Percentiles rank a stretch among this genome's conserved stretches.
These are phyloP conservation scores for Trichosporon sp. DNA, from an alignment of 1,284 basidiomycete species.

Conservation along the genomic window DNA sequence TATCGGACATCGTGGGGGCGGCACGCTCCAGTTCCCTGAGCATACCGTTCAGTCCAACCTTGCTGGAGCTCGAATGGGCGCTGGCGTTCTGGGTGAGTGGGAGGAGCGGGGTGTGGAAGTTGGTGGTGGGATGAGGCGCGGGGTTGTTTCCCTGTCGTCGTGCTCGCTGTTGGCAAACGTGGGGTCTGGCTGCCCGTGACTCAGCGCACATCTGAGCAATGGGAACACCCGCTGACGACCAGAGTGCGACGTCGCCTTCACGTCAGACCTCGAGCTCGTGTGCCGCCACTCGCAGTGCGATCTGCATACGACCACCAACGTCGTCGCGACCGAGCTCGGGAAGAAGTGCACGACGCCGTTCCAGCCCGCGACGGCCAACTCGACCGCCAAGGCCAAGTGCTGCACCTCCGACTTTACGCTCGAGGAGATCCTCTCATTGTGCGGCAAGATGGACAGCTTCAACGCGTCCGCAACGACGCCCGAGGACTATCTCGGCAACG, in stretches of 20 bases:
- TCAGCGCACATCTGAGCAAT: too few relatives aligned
- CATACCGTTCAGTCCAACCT: slow-evolving; percentile 32
- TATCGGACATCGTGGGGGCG: slow-evolving; percentile 34
- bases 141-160: too few relatives aligned
- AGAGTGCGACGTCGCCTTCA: slow-evolving; percentile 36
- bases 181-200: too few relatives aligned
- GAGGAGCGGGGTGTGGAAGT: too few relatives aligned
- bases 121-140: too few relatives aligned
- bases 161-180: too few relatives aligned
- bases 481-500: slow-evolving; percentile 29
- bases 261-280: slow-evolving; percentile 33
- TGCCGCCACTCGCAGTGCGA: slow-evolving; percentile 37
- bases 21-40: slow-evolving; percentile 36
- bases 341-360: slow-evolving; percentile 33
- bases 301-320: slow-evolving; percentile 36
- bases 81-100: slow-evolving; percentile 29
- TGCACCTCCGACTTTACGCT: slow-evolving; percentile 36
- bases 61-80: slow-evolving; percentile 34
- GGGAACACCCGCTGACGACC: neutral
- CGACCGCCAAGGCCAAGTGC: slow-evolving; percentile 30
- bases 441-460: slow-evolving; percentile 34
- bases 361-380: slow-evolving; percentile 24
- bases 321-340: slow-evolving; percentile 30
- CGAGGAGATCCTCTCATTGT: slow-evolving; percentile 32
- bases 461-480: slow-evolving; percentile 28